Conservation (phyloP, 257 asterid genomes). For the Solanum pinnatisectum region DNA sequence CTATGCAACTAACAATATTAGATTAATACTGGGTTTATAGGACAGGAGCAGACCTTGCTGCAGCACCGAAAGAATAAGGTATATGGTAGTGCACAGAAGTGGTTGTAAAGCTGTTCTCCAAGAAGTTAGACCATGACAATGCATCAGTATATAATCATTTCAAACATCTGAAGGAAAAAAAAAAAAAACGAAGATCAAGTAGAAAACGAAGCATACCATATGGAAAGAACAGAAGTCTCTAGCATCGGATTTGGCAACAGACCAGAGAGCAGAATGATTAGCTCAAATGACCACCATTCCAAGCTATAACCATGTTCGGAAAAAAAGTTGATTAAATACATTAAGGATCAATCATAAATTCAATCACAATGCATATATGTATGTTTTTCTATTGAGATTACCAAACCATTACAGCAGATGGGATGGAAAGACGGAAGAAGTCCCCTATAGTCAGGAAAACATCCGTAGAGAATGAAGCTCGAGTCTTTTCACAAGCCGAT, state of each 20-base stretch:
- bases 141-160: neutral
- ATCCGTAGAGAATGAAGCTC: constrained; percentile 27
- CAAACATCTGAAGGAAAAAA: neutral
- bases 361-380: neutral
- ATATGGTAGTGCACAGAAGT: constrained; percentile 50
- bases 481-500: constrained; percentile 34
- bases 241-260: constrained; percentile 64
- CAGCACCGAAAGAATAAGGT: constrained; percentile 62
- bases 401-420: constrained; percentile 89
- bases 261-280: constrained; percentile 62
- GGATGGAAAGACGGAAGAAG: constrained; percentile 58
- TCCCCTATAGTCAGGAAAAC: constrained; percentile 34
- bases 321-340: neutral
- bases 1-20: neutral
- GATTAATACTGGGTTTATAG: neutral
- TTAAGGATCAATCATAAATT: neutral
- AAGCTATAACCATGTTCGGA: constrained; percentile 16
- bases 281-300: constrained; percentile 86
- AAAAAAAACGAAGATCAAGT: neutral
- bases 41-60: constrained; percentile 49
- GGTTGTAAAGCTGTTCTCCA: constrained; percentile 43
- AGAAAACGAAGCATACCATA: constrained; percentile 30
- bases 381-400: constrained; percentile 4
- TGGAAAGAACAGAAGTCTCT: constrained; percentile 67
- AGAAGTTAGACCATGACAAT: neutral